Evolutionary conservation across 2,329 filamentous ascomycete species (phyloP).

Genomic region (Fusarium piperis): DNA sequence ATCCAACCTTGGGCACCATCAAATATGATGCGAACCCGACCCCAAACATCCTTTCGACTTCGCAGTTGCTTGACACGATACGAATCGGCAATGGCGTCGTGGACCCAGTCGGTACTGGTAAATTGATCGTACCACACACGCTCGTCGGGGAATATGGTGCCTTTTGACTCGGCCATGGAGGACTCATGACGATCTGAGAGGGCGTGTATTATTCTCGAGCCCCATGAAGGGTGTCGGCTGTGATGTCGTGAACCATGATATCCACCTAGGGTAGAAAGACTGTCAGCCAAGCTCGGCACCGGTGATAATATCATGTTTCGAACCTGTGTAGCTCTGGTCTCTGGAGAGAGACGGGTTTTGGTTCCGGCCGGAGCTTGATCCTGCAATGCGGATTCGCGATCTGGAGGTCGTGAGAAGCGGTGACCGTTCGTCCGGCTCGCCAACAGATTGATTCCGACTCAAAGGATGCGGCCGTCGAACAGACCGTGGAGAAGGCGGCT

Average conservation of each 20-base stretch:
- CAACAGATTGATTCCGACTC: conserved; percentile 42
- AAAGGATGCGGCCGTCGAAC: conserved; percentile 41
- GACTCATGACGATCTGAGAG: conserved; percentile 67
- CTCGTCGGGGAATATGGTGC: conserved; percentile 78
- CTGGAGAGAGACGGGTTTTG: conserved; percentile 43
- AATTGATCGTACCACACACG: conserved; percentile 99
- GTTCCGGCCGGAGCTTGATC: conserved; percentile 41
- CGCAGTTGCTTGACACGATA: conserved; percentile 87
- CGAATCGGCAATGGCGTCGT: conserved; percentile 94
- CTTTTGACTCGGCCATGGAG: conserved; percentile 68
- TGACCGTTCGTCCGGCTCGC: conserved; percentile 55
- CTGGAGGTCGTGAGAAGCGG: conserved; percentile 54
- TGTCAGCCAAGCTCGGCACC: conserved; percentile 16
- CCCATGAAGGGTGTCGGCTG: conserved; percentile 67
- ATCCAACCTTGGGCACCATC: conserved; percentile 96
- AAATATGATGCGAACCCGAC: conserved; percentile 78
- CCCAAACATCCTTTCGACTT: conserved; percentile 83
- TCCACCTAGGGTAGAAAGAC: conserved; percentile 45
- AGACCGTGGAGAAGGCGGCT: conserved; percentile 48
- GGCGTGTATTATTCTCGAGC: conserved; percentile 69
- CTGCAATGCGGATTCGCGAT: conserved; percentile 54
- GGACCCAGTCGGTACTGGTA: conserved; percentile 97
- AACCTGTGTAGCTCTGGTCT: conserved; percentile 58
- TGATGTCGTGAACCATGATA: conserved; percentile 58
- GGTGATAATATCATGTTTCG: not conserved